Evolutionary conservation across 306 rosid genomes (phyloP).

Genomic region (Delonix regia): DNA sequence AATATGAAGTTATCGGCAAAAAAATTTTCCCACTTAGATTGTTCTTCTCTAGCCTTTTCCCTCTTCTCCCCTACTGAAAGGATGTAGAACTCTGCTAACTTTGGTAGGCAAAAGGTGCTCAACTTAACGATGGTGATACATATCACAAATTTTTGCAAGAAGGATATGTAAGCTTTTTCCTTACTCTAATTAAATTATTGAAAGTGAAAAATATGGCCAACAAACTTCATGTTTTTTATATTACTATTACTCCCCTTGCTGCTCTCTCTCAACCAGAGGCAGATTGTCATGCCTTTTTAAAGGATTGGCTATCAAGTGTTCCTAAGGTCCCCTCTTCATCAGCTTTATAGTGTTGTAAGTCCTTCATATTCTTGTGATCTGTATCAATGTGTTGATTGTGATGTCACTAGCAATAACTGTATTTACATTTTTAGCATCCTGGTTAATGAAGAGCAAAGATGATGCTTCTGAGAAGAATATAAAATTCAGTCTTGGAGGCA

Average conservation of each 20-base stretch:
- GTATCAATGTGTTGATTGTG: constrained; percentile 9
- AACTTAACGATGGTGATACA: constrained; percentile 53
- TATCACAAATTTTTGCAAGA: constrained; percentile 62
- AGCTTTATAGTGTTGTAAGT: constrained; percentile 55
- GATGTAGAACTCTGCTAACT: constrained; percentile 33
- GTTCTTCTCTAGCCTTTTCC: background rate
- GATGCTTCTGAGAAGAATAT: constrained; percentile 23
- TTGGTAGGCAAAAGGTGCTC: constrained; percentile 52
- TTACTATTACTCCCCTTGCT: constrained; percentile 86
- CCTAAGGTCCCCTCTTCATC: constrained; percentile 53
- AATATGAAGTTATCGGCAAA: constrained; percentile 1
- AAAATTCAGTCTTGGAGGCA: constrained; percentile 5
- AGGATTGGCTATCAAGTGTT: constrained; percentile 73
- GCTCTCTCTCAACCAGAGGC: constrained; percentile 68
- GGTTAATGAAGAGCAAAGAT: constrained; percentile 17
- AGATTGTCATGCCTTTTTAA: constrained; percentile 62
- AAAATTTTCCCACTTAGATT: constrained; percentile 1
- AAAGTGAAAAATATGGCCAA: constrained; percentile 8
- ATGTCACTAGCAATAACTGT: constrained; percentile 29
- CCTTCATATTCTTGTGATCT: constrained; percentile 35
- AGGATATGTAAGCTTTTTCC: constrained; percentile 71
- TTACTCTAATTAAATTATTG: background rate
- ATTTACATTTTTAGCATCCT: constrained; percentile 4
- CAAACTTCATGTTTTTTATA: constrained; percentile 44
- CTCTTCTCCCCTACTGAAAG: constrained; percentile 2